phyloP scores from a whole-genome alignment of 495 filamentous ascomycete species.

The Penicillium cinerascens region DNA sequence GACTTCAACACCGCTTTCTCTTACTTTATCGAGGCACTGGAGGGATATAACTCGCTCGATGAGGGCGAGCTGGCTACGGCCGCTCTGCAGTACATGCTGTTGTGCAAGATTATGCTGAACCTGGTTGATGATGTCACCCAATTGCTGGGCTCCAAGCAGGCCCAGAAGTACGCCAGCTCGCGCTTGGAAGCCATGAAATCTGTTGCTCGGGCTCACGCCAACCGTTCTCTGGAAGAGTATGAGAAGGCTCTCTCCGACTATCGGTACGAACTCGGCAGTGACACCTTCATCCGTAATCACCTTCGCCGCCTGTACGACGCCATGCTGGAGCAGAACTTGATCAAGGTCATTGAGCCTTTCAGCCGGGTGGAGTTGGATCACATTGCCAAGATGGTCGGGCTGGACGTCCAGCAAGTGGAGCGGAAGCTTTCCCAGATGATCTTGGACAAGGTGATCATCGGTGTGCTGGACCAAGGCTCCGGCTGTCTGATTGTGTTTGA shows the following conservation, averaged over 20 bases:
- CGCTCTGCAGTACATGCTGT: constrained; percentile 97
- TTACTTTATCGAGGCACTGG: constrained; percentile 98
- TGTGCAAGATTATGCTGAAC: constrained; percentile 99
- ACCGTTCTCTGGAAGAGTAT: constrained; percentile 93
- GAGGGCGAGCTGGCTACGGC: constrained; percentile 79
- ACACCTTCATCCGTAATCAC: constrained; percentile 93
- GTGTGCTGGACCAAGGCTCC: constrained; percentile 95
- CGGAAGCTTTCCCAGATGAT: constrained; percentile 99
- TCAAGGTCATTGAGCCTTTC: constrained; percentile 99
- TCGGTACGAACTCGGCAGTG: constrained; percentile 85
- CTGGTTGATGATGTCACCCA: constrained; percentile 90
- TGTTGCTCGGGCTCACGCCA: constrained; percentile 89
- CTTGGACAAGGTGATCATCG: constrained; percentile 95
- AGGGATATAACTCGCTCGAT: constrained; percentile 93
- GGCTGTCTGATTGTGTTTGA: constrained; percentile 96
- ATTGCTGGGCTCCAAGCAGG: constrained; percentile 90
- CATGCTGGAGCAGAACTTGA: constrained; percentile 97
- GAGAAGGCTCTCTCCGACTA: constrained; percentile 86
- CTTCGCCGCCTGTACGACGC: constrained; percentile 92
- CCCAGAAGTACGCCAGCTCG: constrained; percentile 89
- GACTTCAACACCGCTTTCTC: constrained; percentile 98
- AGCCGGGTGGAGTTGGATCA: constrained; percentile 94
- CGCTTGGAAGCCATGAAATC: constrained; percentile 98
- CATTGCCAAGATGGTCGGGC: constrained; percentile 92
- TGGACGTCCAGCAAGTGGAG: constrained; percentile 96